Evolutionary conservation across 495 filamentous ascomycete genomes (phyloP), one percentile per base, ranked within the genome.

Genomic region (Daldinia childiae): DNA sequence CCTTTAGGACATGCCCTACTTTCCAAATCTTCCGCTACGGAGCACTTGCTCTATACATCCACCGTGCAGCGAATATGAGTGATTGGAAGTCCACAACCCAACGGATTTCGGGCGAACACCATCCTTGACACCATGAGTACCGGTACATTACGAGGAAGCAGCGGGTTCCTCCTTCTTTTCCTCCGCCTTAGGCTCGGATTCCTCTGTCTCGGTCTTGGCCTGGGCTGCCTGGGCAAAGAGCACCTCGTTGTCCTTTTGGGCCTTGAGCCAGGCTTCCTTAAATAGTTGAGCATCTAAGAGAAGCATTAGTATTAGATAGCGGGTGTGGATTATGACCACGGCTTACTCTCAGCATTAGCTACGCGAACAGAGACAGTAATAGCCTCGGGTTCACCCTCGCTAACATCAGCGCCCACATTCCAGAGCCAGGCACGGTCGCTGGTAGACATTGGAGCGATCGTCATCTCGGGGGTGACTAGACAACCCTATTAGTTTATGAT

Each of bases 351-450:
- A 73, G 92, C 91, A 86, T 98, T 99, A 81, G 92, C 94, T 78
- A 99, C 97, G 52, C 96, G 94, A 73, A 98, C 98, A 65, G 96
- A 97, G 64, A 99, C 87, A 52, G 96, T 99, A 77, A 92, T 90
- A 36, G 95, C 92, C 86, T 98, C 96, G 32, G 96, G 92, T 83
- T 98, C 95, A 64, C 95, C 96, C 85, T 99, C 96, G 76, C 93
- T 97, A 69, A 98, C 95, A 86, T 99, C 96, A 56, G 95, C 96
- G 66, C 93, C 90, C 64, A 94, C 95, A 79, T 96, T 98, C 96
- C 96, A 99, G 69, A 99, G 95, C 96, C 96, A 99, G 85, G 91
- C 94, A 79, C 96, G 91, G 85, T 99, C 96, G 76, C 91, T 94
- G 69, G 96, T 97, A 69, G 98, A 94, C 81, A 98, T 98, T 78